Evolutionary conservation across 2,329 filamentous ascomycete genomes (phyloP).

Genomic region (Gaeumannomyces sp.): DNA sequence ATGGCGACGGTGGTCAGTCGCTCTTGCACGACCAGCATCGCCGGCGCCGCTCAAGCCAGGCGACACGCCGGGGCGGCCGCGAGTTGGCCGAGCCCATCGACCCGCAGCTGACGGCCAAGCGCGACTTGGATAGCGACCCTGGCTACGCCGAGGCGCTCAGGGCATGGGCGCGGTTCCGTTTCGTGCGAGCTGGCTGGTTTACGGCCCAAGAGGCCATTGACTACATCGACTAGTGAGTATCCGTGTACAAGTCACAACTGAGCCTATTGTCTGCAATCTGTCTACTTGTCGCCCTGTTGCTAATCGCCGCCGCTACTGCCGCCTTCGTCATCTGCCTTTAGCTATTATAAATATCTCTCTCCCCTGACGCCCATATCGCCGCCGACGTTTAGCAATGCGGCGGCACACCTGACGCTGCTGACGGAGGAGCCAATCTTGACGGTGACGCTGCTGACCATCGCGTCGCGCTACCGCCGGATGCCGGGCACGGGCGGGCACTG

Average conservation of each 20-base stretch:
- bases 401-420: constrained; percentile 71
- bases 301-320: not conserved
- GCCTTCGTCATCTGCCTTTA: constrained; percentile 24
- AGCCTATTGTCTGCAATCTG: too few species aligned
- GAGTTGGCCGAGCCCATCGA: constrained; percentile 37
- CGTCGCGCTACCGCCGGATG: constrained; percentile 79
- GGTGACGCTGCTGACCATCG: constrained; percentile 84
- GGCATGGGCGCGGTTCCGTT: constrained; percentile 88
- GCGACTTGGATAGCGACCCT: constrained; percentile 40
- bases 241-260: too few species aligned
- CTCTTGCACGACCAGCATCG: not conserved
- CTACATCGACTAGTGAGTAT: constrained; percentile 80
- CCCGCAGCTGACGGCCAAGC: constrained; percentile 34
- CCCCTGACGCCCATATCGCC: constrained; percentile 91
- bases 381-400: constrained; percentile 79
- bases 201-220: constrained; percentile 87
- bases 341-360: constrained; percentile 86
- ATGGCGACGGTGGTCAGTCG: constrained; percentile 1
- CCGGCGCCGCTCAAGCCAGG: not conserved
- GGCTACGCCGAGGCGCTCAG: constrained; percentile 66
- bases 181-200: constrained; percentile 96
- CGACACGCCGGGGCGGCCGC: not conserved
- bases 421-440: constrained; percentile 89
- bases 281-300: not conserved
- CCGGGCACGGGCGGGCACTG: constrained; percentile 74